phyloP scores from a whole-genome alignment of 352 stramenopile species.

The Phytophthora hybrid region DNA sequence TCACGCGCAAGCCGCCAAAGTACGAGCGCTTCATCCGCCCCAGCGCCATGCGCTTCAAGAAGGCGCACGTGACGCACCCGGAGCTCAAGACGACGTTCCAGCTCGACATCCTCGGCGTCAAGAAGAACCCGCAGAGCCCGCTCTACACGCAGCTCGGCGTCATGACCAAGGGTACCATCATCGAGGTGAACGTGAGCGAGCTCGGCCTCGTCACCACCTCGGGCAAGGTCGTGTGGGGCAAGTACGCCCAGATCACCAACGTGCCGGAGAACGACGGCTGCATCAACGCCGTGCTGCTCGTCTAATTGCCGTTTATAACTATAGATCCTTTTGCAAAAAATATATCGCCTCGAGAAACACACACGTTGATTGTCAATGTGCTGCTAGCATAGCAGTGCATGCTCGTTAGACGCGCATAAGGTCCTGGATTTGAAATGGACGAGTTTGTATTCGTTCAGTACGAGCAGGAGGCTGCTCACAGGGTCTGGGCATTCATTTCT shows the following conservation, averaged over 20 bases:
- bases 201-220: slow-evolving; percentile 99
- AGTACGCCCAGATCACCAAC: slow-evolving; percentile 99
- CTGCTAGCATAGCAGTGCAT: not conserved
- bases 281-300: slow-evolving; percentile 99
- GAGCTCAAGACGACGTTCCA: slow-evolving; percentile 99
- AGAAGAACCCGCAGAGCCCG: slow-evolving; percentile 99
- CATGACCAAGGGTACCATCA: slow-evolving; percentile 99
- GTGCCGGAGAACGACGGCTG: slow-evolving; percentile 99
- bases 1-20: slow-evolving; percentile 99
- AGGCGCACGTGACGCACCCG: slow-evolving; percentile 99
- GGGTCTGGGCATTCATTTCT: slow-evolving; percentile 18
- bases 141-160: slow-evolving; percentile 99
- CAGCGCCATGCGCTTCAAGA: slow-evolving; percentile 99
- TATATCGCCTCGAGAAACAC: slow-evolving; percentile 29
- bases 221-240: slow-evolving; percentile 99
- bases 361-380: not conserved
- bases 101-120: slow-evolving; percentile 99
- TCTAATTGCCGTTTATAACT: slow-evolving; percentile 87
- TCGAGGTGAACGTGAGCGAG: slow-evolving; percentile 99
- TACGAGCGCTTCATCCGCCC: slow-evolving; percentile 99
- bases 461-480: slow-evolving; percentile 5
- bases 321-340: slow-evolving; percentile 42
- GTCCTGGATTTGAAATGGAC: not conserved
- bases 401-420: not conserved
- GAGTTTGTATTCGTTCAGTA: slow-evolving; percentile 4